Percentiles rank a stretch among this genome's conserved stretches.
Conservation (phyloP, 306 rosid genomes). For the Senna siamea region DNA sequence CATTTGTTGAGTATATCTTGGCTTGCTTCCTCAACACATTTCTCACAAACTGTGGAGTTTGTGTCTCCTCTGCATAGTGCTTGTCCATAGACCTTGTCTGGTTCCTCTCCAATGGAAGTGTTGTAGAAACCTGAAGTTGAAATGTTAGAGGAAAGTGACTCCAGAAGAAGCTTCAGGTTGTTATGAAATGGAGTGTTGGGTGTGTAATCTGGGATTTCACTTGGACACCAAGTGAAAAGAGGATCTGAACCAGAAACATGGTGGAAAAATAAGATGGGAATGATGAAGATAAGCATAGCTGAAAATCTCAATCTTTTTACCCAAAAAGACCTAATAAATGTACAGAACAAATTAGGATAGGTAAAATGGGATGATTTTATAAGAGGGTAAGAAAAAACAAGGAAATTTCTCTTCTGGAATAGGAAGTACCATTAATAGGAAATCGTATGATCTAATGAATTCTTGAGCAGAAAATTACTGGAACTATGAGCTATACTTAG, state of each 20-base stretch:
- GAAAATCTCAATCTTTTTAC: conserved; percentile 8
- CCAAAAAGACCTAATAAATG: conserved; percentile 20
- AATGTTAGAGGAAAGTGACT: conserved; percentile 47
- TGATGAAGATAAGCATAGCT: conserved; percentile 36
- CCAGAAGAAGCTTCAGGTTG: conserved; percentile 52
- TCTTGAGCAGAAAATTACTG: conserved; percentile 1
- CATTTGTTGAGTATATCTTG: conserved; percentile 48
- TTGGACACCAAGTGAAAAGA: conserved; percentile 39
- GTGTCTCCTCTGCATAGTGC: conserved; percentile 72
- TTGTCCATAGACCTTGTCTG: conserved; percentile 55
- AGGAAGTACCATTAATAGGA: not conserved
- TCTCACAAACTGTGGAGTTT: conserved; percentile 47
- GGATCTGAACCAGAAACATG: conserved; percentile 42
- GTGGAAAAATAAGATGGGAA: conserved; percentile 30
- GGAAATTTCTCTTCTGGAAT: conserved; percentile 5
- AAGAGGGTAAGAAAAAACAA: not conserved
- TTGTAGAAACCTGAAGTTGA: conserved; percentile 45
- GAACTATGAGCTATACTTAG: conserved; percentile 8
- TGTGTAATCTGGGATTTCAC: conserved; percentile 43
- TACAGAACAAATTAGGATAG: not conserved
- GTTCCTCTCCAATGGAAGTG: conserved; percentile 26
- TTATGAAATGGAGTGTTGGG: conserved; percentile 38
- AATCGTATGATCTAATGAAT: not conserved
- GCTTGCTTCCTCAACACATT: conserved; percentile 56
- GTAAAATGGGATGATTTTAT: not conserved